Evolutionary conservation across 805 yeast genomes (phyloP).

Genomic region (Teunomyces panamensis): DNA sequence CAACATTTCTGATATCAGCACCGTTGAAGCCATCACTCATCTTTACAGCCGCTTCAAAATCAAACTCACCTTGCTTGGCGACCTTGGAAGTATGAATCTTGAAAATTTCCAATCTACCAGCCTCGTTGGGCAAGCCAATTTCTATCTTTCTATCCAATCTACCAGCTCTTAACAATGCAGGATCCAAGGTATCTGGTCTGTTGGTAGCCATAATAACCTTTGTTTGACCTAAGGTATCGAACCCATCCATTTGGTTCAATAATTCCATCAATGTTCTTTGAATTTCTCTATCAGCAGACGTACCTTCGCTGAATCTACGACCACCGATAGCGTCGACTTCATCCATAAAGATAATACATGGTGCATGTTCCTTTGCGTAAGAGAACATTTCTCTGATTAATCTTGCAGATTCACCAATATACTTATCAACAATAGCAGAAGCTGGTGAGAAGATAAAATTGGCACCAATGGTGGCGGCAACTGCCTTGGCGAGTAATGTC

Average conservation of each 20-base stretch:
- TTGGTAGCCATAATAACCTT: slow-evolving; percentile 99
- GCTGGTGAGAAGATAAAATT: slow-evolving; percentile 98
- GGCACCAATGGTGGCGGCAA: slow-evolving; percentile 97
- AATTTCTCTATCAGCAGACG: slow-evolving; percentile 97
- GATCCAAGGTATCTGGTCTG: slow-evolving; percentile 97
- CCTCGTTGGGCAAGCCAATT: slow-evolving; percentile 93
- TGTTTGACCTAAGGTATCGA: slow-evolving; percentile 93
- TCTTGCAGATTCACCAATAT: slow-evolving; percentile 97
- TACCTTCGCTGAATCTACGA: slow-evolving; percentile 95
- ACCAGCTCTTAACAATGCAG: slow-evolving; percentile 96
- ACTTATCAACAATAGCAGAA: slow-evolving; percentile 95
- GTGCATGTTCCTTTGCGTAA: slow-evolving; percentile 96
- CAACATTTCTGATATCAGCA: slow-evolving; percentile 94
- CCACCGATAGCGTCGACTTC: slow-evolving; percentile 99
- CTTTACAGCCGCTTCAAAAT: slow-evolving; percentile 94
- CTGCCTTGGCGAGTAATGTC: slow-evolving; percentile 93
- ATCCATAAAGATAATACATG: slow-evolving; percentile 97
- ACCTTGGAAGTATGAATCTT: slow-evolving; percentile 88
- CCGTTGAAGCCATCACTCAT: slow-evolving; percentile 99
- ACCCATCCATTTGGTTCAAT: slow-evolving; percentile 97
- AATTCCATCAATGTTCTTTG: slow-evolving; percentile 97
- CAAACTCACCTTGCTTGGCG: slow-evolving; percentile 90
- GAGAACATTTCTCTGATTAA: slow-evolving; percentile 97
- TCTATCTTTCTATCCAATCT: slow-evolving; percentile 95
- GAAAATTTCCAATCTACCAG: slow-evolving; percentile 89